Base-by-base conservation (phyloP, 257 asterid genomes). In the Solanum rostratum region DNA sequence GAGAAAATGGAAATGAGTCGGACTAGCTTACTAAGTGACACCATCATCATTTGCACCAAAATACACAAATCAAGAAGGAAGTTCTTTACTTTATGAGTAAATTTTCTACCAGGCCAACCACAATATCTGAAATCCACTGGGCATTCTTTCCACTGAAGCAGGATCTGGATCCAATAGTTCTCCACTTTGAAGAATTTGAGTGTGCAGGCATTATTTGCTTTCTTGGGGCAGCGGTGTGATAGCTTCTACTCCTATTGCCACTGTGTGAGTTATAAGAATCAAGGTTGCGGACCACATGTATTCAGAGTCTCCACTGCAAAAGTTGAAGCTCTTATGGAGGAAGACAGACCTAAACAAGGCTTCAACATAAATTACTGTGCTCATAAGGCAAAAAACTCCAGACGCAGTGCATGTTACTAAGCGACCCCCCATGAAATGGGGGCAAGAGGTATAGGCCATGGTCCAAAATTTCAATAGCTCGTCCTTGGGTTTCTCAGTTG, bases 401-500 rank as follows among this genome's bases (percentile, higher is more conserved):
- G 98, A 92, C 0, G 92, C 95, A 0, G 92, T 93, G 84, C 97
- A 90, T 0, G 99, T 95, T 0, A 95, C 96, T n/a, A 92, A 55
- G 24, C 96, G 96, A 10, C 89, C 95, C 88, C 86, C 76, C 70
- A 95, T 97, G 22, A 93, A 95, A 69, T 95, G 98, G 0, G 98
- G 98, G 79, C 89, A 89, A 39, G 97, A 91, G 53, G 97, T 94
- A 79, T 93, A 95, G 1, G 99, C 98, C 99, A 95, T 93, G 92
- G 93, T 94, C 99, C 99, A 95, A 84, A 88, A 91, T 79, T 91
- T 91, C 43, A 87, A 86, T 33, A 95, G 86, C 74, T 94, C 94
- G 10, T 84, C 91, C 68, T 85, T 89, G 85, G 93, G 69, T 83
- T 90, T 94, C 65, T 82, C 81, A 20, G 83, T 10, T 37, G 90